Evolutionary conservation across 371 early-diverging fungal species (phyloP).

Genomic region (Rhizopus delemar): DNA sequence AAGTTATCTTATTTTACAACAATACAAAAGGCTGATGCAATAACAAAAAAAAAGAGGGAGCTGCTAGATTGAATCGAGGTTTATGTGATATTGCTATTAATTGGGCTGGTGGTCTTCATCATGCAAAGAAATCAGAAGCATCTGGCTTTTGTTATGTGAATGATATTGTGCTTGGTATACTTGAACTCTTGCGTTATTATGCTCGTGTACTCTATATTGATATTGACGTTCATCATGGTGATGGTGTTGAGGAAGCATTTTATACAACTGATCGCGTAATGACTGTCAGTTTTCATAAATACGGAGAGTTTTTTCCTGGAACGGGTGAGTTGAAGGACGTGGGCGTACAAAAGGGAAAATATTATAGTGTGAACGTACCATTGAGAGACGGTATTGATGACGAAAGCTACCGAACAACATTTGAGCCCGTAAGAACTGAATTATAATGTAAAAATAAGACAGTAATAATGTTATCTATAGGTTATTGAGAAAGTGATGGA

Average conservation of each 20-base stretch:
- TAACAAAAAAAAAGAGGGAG: slow-evolving; percentile 57
- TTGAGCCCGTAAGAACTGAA: slow-evolving; percentile 74
- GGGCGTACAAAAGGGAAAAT: slow-evolving; percentile 66
- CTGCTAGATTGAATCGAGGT: slow-evolving; percentile 81
- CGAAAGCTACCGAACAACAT: slow-evolving; percentile 84
- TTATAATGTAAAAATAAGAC: background rate
- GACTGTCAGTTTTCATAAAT: slow-evolving; percentile 97
- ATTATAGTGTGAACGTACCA: slow-evolving; percentile 83
- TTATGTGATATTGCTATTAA: slow-evolving; percentile 92
- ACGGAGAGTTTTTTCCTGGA: slow-evolving; percentile 96
- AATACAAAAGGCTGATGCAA: background rate
- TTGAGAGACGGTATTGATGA: slow-evolving; percentile 95
- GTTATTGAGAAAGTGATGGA: slow-evolving; percentile 93
- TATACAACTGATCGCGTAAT: slow-evolving; percentile 96
- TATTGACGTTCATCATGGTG: slow-evolving; percentile 98
- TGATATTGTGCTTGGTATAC: slow-evolving; percentile 93
- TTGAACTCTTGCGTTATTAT: slow-evolving; percentile 76
- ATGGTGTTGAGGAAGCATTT: slow-evolving; percentile 98
- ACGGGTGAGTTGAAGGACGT: slow-evolving; percentile 90
- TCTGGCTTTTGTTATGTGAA: slow-evolving; percentile 98
- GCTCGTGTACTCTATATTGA: slow-evolving; percentile 95
- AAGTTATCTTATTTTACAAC: slow-evolving; percentile 1
- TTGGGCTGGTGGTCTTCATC: slow-evolving; percentile 98
- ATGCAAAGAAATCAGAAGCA: slow-evolving; percentile 92
- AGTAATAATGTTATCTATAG: slow-evolving; percentile 21